These are phyloP conservation scores for Didymella keratinophila DNA, from an alignment of 2,329 filamentous ascomycete species.

Conservation along the genomic window DNA sequence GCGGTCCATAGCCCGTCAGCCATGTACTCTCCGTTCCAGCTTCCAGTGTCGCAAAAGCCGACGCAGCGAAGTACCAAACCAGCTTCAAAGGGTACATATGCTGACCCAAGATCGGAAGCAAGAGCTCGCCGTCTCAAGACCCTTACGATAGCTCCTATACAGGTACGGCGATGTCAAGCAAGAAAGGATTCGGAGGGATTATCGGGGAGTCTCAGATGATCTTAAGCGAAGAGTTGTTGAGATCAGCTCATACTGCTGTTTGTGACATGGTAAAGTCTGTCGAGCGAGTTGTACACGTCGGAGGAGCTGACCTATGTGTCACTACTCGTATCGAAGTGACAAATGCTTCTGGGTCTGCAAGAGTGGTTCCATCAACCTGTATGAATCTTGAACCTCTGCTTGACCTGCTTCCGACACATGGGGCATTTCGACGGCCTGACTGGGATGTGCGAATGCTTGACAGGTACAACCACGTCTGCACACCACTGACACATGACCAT, in stretches of 20 bases:
- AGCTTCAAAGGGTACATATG: neutral
- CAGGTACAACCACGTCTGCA: constrained; percentile 59
- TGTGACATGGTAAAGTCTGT: neutral
- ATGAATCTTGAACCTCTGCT: constrained; percentile 54
- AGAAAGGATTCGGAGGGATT: neutral
- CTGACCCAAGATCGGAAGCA: neutral
- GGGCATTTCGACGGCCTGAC: constrained; percentile 53
- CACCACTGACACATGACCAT: constrained; percentile 65
- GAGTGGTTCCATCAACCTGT: constrained; percentile 22
- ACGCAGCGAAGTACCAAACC: neutral
- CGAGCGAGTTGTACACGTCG: neutral
- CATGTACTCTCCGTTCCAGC: neutral
- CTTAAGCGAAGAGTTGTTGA: neutral
- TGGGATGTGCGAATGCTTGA: constrained; percentile 53
- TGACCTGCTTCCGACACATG: constrained; percentile 56
- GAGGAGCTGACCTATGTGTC: neutral
- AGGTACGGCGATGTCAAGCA: neutral
- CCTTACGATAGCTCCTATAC: neutral
- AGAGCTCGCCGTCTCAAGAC: neutral
- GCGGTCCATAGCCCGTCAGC: neutral
- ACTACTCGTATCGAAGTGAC: neutral
- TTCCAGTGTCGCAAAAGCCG: neutral
- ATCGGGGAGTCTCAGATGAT: neutral
- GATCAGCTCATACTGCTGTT: neutral
- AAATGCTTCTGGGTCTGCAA: neutral